Percentiles rank a stretch among this genome's conserved stretches.
Conservation (phyloP, 106 monocot genomes). For the Dendrobium catenatum region DNA sequence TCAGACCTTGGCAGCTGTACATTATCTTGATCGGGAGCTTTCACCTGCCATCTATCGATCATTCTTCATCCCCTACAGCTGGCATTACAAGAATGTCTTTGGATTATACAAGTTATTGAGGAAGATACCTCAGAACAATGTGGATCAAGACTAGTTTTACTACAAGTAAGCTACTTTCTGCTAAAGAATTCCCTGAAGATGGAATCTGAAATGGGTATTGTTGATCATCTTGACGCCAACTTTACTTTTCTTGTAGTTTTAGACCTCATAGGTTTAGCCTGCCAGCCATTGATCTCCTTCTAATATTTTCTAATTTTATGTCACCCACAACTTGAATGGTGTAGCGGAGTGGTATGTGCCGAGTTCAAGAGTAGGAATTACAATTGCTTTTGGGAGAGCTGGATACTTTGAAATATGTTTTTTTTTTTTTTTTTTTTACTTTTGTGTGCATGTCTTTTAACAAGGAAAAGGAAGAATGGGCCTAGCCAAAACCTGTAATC, state of each 20-base stretch:
- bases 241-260: neutral
- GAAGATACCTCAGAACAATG: slow-evolving; percentile 26
- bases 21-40: slow-evolving; percentile 74
- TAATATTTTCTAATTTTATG: too few relatives aligned
- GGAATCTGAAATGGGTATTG: neutral
- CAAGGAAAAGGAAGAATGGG: too few relatives aligned
- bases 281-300: too few relatives aligned
- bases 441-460: too few relatives aligned
- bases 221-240: too few relatives aligned
- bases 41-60: slow-evolving; percentile 79
- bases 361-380: too few relatives aligned
- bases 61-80: slow-evolving; percentile 84
- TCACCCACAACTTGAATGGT: too few relatives aligned
- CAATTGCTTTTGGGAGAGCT: too few relatives aligned
- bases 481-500: too few relatives aligned
- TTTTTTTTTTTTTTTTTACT: too few relatives aligned
- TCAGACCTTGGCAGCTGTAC: slow-evolving; percentile 82
- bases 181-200: neutral
- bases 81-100: slow-evolving; percentile 76
- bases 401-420: too few relatives aligned
- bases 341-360: too few relatives aligned
- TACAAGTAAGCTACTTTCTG: neutral
- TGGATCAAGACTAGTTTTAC: neutral
- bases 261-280: neutral
- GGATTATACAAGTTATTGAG: slow-evolving; percentile 86